Conservation (phyloP, 2,329 filamentous ascomycete genomes). For the Curvularia sp. region DNA sequence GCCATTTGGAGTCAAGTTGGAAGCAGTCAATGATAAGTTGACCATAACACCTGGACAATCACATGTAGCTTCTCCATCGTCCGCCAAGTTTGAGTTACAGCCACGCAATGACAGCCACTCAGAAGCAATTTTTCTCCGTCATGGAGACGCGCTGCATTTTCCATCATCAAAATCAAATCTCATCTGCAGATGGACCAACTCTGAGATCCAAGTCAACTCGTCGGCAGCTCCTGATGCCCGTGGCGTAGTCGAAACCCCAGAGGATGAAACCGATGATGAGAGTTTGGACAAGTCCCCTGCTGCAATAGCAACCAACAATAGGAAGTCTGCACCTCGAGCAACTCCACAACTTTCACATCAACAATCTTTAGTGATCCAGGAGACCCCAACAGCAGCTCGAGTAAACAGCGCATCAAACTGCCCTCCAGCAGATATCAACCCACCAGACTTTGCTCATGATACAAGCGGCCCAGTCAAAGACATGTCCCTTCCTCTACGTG, state of each 20-base stretch:
- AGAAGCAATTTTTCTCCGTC: slow-evolving; percentile 42
- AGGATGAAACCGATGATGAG: slow-evolving; percentile 38
- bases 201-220: slow-evolving; percentile 44
- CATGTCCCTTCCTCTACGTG: slow-evolving; percentile 1
- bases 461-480: slow-evolving; percentile 1
- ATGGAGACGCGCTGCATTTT: slow-evolving; percentile 35
- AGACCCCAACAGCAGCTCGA: slow-evolving; percentile 40
- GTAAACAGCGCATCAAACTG: slow-evolving; percentile 10
- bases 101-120: slow-evolving; percentile 16
- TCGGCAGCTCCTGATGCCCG: slow-evolving; percentile 26
- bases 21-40: slow-evolving; percentile 31
- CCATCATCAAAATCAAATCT: slow-evolving; percentile 17
- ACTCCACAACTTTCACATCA: slow-evolving; percentile 37
- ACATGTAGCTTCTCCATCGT: not conserved
- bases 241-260: slow-evolving; percentile 16
- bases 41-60: slow-evolving; percentile 25
- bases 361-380: slow-evolving; percentile 40
- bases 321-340: slow-evolving; percentile 21
- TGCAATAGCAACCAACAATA: slow-evolving; percentile 25
- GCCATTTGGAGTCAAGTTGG: slow-evolving; percentile 34
- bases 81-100: slow-evolving; percentile 28
- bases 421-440: slow-evolving; percentile 1
- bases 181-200: slow-evolving; percentile 25
- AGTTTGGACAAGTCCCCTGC: slow-evolving; percentile 27
- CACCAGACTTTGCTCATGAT: slow-evolving; percentile 5